Evolutionary conservation across 495 filamentous ascomycete species (phyloP).

Genomic region (Lasiosphaeria hispida): DNA sequence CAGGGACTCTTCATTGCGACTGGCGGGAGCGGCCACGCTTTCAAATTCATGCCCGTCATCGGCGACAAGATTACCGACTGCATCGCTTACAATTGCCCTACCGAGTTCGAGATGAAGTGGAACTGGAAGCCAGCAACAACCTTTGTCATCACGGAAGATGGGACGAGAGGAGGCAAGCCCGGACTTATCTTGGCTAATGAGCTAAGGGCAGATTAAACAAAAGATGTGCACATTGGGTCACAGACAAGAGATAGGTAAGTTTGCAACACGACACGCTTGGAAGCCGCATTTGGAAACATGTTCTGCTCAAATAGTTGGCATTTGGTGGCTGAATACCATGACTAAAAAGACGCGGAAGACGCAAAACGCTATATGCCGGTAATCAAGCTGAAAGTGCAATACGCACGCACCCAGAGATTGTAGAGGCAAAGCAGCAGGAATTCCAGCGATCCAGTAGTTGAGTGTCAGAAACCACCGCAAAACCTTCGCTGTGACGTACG

Average conservation of each 20-base stretch:
- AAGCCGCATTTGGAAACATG: background rate
- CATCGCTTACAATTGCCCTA: conserved; percentile 55
- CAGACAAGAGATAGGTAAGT: background rate
- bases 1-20: conserved; percentile 73
- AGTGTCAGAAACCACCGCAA: conserved; percentile 4
- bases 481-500: background rate
- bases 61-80: conserved; percentile 75
- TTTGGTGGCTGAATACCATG: conserved; percentile 19
- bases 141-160: conserved; percentile 58
- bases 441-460: conserved; percentile 5
- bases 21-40: conserved; percentile 82
- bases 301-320: conserved; percentile 10
- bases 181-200: conserved; percentile 56
- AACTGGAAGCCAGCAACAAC: conserved; percentile 50
- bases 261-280: background rate
- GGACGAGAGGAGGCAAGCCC: conserved; percentile 57
- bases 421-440: background rate
- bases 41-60: conserved; percentile 85
- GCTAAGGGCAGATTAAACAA: conserved; percentile 32
- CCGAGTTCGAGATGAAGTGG: conserved; percentile 65
- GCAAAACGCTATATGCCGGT: conserved; percentile 4
- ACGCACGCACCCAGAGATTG: background rate
- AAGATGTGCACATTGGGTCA: background rate
- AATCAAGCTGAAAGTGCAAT: conserved; percentile 6
- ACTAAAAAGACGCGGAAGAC: conserved; percentile 12